Percentiles rank a stretch among this genome's conserved stretches.
Conservation (phyloP, 768 basidiomycete genomes). For the Russula sp. region DNA sequence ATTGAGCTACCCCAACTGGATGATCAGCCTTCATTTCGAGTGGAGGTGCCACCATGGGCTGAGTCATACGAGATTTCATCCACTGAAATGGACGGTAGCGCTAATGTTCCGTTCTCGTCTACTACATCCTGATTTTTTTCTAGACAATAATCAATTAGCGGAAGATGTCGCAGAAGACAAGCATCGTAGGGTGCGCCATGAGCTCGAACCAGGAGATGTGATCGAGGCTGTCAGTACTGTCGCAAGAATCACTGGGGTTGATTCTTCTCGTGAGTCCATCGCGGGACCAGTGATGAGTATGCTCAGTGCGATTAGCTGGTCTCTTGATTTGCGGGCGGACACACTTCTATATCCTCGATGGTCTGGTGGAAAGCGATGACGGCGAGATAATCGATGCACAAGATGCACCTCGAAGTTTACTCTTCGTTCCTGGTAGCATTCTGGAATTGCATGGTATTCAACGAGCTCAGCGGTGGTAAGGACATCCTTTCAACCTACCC, state of each 20-base stretch:
- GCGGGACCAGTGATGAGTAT: background rate
- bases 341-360: constrained; percentile 87
- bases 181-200: constrained; percentile 77
- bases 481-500: background rate
- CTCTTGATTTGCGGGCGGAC: constrained; percentile 79
- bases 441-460: constrained; percentile 76
- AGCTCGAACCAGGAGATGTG: constrained; percentile 82
- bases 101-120: background rate
- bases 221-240: constrained; percentile 85
- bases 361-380: constrained; percentile 76
- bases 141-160: constrained; percentile 45
- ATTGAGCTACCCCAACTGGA: constrained; percentile 48
- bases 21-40: constrained; percentile 40
- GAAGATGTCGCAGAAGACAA: constrained; percentile 87
- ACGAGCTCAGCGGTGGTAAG: constrained; percentile 76
- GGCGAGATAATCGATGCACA: constrained; percentile 85
- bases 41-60: constrained; percentile 67
- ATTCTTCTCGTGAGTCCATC: constrained; percentile 69
- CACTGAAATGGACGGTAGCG: constrained; percentile 52
- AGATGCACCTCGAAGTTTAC: constrained; percentile 73
- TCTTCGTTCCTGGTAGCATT: constrained; percentile 80
- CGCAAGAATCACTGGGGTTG: constrained; percentile 82
- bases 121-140: constrained; percentile 6
- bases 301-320: constrained; percentile 47
- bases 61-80: constrained; percentile 63